Conservation (phyloP, 371 early-diverging fungal genomes). For the Dichotomocladium elegans region DNA sequence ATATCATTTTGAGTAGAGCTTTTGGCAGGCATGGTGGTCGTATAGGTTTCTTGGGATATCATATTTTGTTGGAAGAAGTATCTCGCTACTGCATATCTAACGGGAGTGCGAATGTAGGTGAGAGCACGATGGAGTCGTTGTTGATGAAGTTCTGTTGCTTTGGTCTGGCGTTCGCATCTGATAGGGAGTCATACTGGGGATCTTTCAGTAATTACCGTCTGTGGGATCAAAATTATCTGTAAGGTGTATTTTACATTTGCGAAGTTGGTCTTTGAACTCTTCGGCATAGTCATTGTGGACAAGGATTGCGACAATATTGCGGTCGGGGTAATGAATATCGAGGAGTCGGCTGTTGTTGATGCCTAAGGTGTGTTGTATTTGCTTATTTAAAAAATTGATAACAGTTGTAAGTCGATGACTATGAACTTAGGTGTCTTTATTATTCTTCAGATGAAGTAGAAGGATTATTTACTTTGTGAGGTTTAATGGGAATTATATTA, state of each 20-base stretch:
- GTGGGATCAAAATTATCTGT: background rate
- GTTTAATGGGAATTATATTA: too few relatives aligned
- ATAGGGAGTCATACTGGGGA: background rate
- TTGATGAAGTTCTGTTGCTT: background rate
- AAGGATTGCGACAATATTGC: background rate
- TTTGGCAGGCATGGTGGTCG: too few relatives aligned
- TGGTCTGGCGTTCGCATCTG: background rate
- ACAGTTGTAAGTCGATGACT: too few relatives aligned
- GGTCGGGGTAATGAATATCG: slow-evolving; percentile 2
- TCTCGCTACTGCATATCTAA: slow-evolving; percentile 5
- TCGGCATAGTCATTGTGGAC: background rate
- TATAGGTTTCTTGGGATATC: too few relatives aligned
- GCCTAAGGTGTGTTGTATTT: too few relatives aligned
- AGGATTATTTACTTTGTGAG: too few relatives aligned
- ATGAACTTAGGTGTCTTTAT: too few relatives aligned
- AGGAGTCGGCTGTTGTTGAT: slow-evolving; percentile 1
- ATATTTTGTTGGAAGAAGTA: background rate
- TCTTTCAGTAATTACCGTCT: background rate
- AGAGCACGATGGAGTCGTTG: background rate
- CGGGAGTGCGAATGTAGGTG: background rate
- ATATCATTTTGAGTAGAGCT: too few relatives aligned
- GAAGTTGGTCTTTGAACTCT: background rate
- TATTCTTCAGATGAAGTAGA: too few relatives aligned
- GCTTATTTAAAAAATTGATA: too few relatives aligned
- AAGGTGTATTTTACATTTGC: background rate